A percentile compares a stretch with the other conserved stretches of the same genome.
Conservation (phyloP, 306 rosid genomes). For the Lablab purpureus region DNA sequence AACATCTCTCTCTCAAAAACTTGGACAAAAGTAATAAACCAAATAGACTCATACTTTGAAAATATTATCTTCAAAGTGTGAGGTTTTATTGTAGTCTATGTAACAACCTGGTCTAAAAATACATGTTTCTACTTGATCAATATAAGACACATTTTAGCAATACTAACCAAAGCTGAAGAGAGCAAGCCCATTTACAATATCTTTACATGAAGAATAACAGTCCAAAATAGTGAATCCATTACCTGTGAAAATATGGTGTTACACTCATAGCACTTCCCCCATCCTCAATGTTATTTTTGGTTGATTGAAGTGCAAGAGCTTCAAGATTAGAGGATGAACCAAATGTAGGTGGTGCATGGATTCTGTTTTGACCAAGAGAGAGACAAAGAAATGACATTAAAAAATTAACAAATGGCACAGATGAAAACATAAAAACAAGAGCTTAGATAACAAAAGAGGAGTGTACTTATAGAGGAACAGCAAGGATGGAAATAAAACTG, state of each 20-base stretch:
- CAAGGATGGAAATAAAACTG: conserved; percentile 32
- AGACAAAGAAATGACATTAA: conserved; percentile 42
- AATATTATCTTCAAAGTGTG: conserved; percentile 23
- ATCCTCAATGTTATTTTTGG: conserved; percentile 65
- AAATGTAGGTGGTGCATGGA: conserved; percentile 95
- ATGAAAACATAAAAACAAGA: conserved; percentile 34
- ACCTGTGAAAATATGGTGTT: conserved; percentile 63
- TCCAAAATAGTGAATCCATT: conserved; percentile 29
- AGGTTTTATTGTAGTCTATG: conserved; percentile 16
- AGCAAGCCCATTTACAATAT: conserved; percentile 25
- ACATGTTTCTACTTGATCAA: conserved; percentile 29
- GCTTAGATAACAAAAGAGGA: not conserved
- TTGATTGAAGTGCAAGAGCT: conserved; percentile 67
- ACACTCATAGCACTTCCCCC: conserved; percentile 67
- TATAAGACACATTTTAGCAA: conserved; percentile 25
- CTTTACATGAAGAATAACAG: conserved; percentile 27
- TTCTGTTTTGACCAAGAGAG: conserved; percentile 54
- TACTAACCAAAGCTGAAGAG: conserved; percentile 19
- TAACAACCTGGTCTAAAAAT: conserved; percentile 29
- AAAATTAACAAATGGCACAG: conserved; percentile 42
- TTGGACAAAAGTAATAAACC: not conserved
- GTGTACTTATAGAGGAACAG: not conserved
- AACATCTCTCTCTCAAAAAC: not conserved
- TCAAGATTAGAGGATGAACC: conserved; percentile 93
- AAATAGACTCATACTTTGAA: conserved; percentile 28